phyloP scores from a whole-genome alignment of 805 yeast genomes.

The Cyberlindnera mississippiensis region DNA sequence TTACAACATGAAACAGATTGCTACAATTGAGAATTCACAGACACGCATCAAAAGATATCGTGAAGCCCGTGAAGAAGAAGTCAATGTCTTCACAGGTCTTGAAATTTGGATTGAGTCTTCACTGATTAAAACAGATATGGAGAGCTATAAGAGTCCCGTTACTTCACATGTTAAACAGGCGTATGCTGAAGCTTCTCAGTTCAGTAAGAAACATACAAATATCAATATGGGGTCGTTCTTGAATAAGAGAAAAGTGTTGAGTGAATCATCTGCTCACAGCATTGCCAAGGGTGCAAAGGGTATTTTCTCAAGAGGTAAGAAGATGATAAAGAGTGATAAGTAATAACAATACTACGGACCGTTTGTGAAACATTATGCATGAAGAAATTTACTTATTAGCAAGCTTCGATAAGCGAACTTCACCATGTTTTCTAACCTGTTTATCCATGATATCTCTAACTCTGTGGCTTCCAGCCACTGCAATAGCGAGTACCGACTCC shows the following conservation, averaged over 20 bases:
- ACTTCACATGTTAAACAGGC: conserved; percentile 53
- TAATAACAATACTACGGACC: not conserved
- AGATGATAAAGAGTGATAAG: conserved; percentile 36
- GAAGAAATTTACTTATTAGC: conserved; percentile 19
- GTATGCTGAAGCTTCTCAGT: conserved; percentile 49
- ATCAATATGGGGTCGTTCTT: conserved; percentile 43
- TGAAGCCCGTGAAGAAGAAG: conserved; percentile 40
- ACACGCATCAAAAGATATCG: conserved; percentile 40
- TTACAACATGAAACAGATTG: conserved; percentile 39
- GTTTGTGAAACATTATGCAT: too few relatives aligned
- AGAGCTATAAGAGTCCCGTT: conserved; percentile 26
- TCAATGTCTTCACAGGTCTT: conserved; percentile 52
- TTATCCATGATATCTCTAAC: conserved; percentile 82
- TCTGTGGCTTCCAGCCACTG: conserved; percentile 82
- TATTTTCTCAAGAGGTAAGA: conserved; percentile 53
- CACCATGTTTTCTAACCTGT: conserved; percentile 75
- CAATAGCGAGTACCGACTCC: conserved; percentile 72
- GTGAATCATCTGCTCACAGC: conserved; percentile 45
- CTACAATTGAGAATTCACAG: conserved; percentile 37
- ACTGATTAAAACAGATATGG: conserved; percentile 29
- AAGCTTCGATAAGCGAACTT: conserved; percentile 47
- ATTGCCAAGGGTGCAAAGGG: conserved; percentile 54
- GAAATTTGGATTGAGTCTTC: conserved; percentile 47
- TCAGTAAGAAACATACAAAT: conserved; percentile 30
- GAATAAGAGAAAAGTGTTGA: conserved; percentile 46